Conservation (phyloP, 2,329 filamentous ascomycete genomes). For the Pseudodiploospora longispora region DNA sequence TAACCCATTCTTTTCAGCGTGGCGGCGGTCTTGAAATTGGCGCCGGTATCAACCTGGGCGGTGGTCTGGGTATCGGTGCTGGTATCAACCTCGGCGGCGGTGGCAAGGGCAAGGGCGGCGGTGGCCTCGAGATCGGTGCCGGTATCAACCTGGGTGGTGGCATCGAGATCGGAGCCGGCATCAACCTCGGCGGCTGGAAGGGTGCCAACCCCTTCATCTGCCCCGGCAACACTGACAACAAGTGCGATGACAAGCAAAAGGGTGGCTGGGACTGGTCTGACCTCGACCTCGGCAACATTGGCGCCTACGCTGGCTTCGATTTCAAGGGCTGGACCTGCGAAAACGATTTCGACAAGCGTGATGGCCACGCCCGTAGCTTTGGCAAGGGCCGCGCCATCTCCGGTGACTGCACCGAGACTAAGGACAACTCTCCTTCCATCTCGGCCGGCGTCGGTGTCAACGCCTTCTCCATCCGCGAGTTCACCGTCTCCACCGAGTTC, state of each 20-base stretch:
- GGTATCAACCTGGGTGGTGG: constrained; percentile 11
- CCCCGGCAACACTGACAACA: constrained; percentile 67
- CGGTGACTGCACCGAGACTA: constrained; percentile 41
- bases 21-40: neutral
- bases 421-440: constrained; percentile 49
- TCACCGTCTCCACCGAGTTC: constrained; percentile 66
- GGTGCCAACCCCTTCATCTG: constrained; percentile 48
- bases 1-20: constrained; percentile 1
- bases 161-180: constrained; percentile 9
- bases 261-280: constrained; percentile 64
- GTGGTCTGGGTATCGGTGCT: no score
- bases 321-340: constrained; percentile 68
- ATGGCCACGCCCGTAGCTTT: constrained; percentile 42
- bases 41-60: no score
- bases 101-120: neutral
- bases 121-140: neutral
- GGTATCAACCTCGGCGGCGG: no score
- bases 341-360: constrained; percentile 49
- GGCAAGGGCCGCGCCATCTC: constrained; percentile 50
- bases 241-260: constrained; percentile 64
- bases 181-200: constrained; percentile 12
- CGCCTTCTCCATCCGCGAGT: constrained; percentile 63
- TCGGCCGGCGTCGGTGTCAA: constrained; percentile 35
- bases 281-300: constrained; percentile 53
- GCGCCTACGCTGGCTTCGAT: constrained; percentile 60